These are phyloP conservation scores for Isabelozyma heimii DNA, from an alignment of 805 yeast species.

Conservation along the genomic window DNA sequence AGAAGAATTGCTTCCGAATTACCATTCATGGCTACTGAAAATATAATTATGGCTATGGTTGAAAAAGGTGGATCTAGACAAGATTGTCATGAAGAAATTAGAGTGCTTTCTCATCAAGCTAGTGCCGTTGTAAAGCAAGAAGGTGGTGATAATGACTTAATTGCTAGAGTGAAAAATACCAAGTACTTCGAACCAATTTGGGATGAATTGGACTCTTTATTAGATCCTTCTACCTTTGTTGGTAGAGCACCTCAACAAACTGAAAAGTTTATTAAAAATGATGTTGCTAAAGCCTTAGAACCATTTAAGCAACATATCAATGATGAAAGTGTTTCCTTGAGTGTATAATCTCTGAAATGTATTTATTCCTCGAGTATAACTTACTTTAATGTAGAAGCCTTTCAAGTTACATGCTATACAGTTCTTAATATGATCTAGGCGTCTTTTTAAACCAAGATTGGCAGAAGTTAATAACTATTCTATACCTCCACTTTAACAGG, in stretches of 20 bases:
- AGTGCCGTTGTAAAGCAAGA: conserved; percentile 95
- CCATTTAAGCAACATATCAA: conserved; percentile 61
- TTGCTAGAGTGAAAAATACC: conserved; percentile 77
- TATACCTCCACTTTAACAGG: too few species aligned
- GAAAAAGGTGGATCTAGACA: conserved; percentile 97
- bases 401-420: too few species aligned
- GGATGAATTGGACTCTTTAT: conserved; percentile 71
- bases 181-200: conserved; percentile 87
- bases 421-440: too few species aligned
- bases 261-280: conserved; percentile 82
- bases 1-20: conserved; percentile 91
- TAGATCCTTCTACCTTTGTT: conserved; percentile 91
- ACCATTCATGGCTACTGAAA: conserved; percentile 99
- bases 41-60: conserved; percentile 99
- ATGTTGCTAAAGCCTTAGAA: conserved; percentile 78
- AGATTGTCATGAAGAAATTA: conserved; percentile 95
- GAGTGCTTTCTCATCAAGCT: conserved; percentile 96
- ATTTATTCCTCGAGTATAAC: background rate
- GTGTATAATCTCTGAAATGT: conserved; percentile 49
- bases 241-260: conserved; percentile 99
- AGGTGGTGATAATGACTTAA: conserved; percentile 98
- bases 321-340: conserved; percentile 69
- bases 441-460: too few species aligned
- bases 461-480: too few species aligned
- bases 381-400: too few species aligned